Evolutionary conservation across 2,329 filamentous ascomycete genomes (phyloP).

Genomic region (Microsporum canis): DNA sequence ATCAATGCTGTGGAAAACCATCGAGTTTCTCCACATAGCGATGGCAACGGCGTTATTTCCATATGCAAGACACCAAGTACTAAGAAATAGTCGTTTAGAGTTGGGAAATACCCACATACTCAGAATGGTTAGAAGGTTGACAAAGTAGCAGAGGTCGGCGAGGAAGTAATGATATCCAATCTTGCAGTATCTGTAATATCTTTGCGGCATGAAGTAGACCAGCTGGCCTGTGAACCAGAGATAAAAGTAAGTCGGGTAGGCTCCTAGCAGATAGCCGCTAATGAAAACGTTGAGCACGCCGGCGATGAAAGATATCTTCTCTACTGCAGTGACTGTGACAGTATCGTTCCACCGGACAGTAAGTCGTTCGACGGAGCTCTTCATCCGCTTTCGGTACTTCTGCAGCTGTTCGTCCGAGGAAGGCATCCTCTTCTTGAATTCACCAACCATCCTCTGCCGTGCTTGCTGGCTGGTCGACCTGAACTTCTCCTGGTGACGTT

Average conservation of each 20-base stretch:
- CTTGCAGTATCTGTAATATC: constrained; percentile 80
- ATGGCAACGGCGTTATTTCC: constrained; percentile 97
- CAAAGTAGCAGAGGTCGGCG: constrained; percentile 95
- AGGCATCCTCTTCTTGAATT: constrained; percentile 78
- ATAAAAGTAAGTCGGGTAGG: constrained; percentile 73
- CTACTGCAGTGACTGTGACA: constrained; percentile 72
- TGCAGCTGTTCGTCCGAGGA: constrained; percentile 86
- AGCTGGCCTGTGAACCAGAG: constrained; percentile 84
- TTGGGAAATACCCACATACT: constrained; percentile 82
- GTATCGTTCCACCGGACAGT: constrained; percentile 80
- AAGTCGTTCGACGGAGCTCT: constrained; percentile 74
- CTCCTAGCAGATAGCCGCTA: constrained; percentile 86
- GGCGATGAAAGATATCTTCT: constrained; percentile 93
- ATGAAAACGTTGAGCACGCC: constrained; percentile 97
- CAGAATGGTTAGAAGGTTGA: constrained; percentile 73
- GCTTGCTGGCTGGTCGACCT: constrained; percentile 65
- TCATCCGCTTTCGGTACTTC: constrained; percentile 80
- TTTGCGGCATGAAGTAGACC: constrained; percentile 92
- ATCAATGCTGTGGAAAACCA: constrained; percentile 97
- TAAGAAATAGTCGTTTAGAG: constrained; percentile 84
- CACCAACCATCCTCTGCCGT: constrained; percentile 80
- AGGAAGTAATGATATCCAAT: constrained; percentile 95
- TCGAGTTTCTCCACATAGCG: constrained; percentile 97
- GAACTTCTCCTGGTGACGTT: constrained; percentile 67
- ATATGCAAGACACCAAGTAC: constrained; percentile 81